A percentile compares a stretch with the other conserved stretches of the same genome.
Evolutionary conservation across 148 eudicot species (phyloP).

Genomic region (Beta vulgaris): DNA sequence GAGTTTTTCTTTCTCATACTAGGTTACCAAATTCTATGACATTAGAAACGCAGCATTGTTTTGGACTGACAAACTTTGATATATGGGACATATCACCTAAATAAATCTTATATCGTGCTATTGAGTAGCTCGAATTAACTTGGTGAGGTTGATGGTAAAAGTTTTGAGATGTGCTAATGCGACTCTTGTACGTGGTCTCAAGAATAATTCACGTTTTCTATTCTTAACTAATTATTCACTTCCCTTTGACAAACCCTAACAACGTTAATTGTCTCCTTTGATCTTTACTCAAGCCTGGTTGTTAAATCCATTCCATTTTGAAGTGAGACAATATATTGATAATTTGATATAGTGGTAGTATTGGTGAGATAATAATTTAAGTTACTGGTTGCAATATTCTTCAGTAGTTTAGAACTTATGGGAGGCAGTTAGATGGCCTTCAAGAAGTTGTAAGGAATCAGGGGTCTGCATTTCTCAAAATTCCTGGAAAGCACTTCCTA

Average conservation of each 20-base stretch:
- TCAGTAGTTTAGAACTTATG: not conserved
- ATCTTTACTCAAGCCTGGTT: not conserved
- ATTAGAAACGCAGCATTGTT: not conserved
- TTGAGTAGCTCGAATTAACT: not conserved
- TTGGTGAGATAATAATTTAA: too few relatives aligned
- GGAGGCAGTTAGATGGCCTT: not conserved
- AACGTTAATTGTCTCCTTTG: not conserved
- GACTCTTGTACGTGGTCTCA: not conserved
- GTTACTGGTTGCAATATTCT: too few relatives aligned
- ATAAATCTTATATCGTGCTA: too few relatives aligned
- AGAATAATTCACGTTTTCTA: not conserved
- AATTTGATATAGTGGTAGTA: not conserved
- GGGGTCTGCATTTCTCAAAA: not conserved
- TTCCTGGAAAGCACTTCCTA: not conserved
- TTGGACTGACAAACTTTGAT: not conserved
- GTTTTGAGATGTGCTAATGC: not conserved
- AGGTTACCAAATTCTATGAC: not conserved
- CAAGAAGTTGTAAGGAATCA: not conserved
- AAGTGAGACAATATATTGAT: not conserved
- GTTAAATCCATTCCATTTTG: not conserved
- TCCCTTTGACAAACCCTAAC: not conserved
- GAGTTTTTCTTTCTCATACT: not conserved
- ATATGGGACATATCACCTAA: too few relatives aligned
- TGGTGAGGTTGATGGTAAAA: not conserved
- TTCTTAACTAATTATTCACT: not conserved